Conservation (phyloP, 1,139 yeast species). For the Hyphopichia fennica region DNA sequence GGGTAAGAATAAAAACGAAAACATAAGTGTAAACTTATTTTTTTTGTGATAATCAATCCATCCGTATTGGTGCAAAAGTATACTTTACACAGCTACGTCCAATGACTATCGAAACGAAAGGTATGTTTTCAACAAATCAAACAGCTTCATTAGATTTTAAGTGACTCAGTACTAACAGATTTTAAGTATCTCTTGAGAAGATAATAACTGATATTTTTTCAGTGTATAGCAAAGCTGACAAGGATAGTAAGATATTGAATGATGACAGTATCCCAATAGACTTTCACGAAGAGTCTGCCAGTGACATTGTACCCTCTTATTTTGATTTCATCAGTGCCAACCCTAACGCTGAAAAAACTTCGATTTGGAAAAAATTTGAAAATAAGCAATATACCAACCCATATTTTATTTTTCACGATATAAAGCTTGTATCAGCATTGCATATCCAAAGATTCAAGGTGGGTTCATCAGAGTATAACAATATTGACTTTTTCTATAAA, state of each 20-base stretch:
- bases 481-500: conserved; percentile 68
- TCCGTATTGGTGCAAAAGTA: neutral
- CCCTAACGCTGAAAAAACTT: conserved; percentile 16
- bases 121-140: neutral
- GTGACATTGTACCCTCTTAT: conserved; percentile 43
- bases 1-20: neutral
- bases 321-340: conserved; percentile 29
- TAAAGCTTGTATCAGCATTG: conserved; percentile 61
- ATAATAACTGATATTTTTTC: conserved; percentile 14
- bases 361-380: conserved; percentile 20
- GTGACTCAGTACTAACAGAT: neutral
- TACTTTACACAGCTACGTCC: neutral
- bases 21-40: neutral
- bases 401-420: conserved; percentile 68
- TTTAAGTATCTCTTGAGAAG: neutral
- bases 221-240: conserved; percentile 35
- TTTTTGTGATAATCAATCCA: neutral
- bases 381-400: conserved; percentile 40
- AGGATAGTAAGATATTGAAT: conserved; percentile 31
- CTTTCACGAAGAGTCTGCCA: conserved; percentile 48
- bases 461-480: conserved; percentile 57
- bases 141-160: neutral
- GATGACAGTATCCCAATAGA: conserved; percentile 39
- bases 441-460: conserved; percentile 49
- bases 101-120: neutral